Percentiles rank a stretch among this genome's conserved stretches.
Evolutionary conservation across 805 yeast species (phyloP).

Genomic region (Blastobotrys mokoenaii): DNA sequence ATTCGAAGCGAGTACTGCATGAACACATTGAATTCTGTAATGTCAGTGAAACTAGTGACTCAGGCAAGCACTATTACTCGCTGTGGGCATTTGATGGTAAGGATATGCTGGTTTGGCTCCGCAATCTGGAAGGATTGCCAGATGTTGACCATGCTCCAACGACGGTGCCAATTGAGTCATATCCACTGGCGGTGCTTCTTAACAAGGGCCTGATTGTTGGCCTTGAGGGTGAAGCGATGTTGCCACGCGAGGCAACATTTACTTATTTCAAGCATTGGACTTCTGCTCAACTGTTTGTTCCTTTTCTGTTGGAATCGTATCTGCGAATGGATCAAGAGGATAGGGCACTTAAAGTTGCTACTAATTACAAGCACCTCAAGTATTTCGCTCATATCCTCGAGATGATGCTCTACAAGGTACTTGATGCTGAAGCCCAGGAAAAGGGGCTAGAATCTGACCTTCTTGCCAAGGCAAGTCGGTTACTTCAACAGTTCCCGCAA

Average conservation of each 20-base stretch:
- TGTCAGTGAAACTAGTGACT: no score
- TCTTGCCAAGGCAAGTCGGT: conserved; percentile 19
- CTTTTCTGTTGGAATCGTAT: conserved; percentile 25
- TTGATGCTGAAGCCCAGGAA: conserved; percentile 20
- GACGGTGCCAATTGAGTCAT: conserved; percentile 33
- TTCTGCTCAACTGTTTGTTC: conserved; percentile 28
- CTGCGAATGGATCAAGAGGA: conserved; percentile 15
- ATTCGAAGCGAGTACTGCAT: conserved; percentile 24
- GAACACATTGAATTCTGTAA: conserved; percentile 26
- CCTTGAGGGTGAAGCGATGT: conserved; percentile 37
- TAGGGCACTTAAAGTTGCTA: conserved; percentile 22
- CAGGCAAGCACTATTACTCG: conserved; percentile 19
- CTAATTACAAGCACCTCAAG: conserved; percentile 25
- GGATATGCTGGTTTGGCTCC: conserved; percentile 23
- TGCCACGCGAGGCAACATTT: conserved; percentile 27
- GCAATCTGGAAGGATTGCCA: conserved; percentile 1
- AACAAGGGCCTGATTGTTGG: conserved; percentile 43
- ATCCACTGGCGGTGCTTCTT: conserved; percentile 41
- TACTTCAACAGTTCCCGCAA: conserved; percentile 29
- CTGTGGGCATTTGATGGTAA: conserved; percentile 37
- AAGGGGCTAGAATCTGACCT: conserved; percentile 4
- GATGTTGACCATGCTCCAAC: conserved; percentile 10
- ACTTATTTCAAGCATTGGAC: conserved; percentile 25
- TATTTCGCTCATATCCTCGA: conserved; percentile 36
- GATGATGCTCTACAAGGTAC: conserved; percentile 30